These are phyloP conservation scores for Schoenoplectus tabernaemontani DNA, from an alignment of 202 grass and related monocot species.

Conservation along the genomic window DNA sequence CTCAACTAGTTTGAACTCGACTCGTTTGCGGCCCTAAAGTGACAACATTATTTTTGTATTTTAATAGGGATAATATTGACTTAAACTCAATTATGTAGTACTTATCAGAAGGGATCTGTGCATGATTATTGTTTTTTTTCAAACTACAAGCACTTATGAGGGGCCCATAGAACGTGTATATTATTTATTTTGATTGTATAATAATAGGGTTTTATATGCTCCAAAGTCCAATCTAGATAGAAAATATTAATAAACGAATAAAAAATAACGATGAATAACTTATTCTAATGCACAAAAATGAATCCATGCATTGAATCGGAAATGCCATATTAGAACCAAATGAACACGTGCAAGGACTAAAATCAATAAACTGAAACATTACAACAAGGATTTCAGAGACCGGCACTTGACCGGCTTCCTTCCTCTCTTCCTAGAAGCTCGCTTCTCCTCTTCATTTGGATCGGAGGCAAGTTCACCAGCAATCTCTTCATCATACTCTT, in stretches of 20 bases:
- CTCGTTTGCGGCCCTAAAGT: too few relatives aligned
- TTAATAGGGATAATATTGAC: too few relatives aligned
- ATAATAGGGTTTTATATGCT: neutral
- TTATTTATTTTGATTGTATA: too few relatives aligned
- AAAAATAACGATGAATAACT: neutral
- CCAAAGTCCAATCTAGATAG: neutral
- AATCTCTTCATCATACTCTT: conserved; percentile 32
- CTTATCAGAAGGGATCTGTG: too few relatives aligned
- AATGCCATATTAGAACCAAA: neutral
- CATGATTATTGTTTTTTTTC: too few relatives aligned
- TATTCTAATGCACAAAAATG: neutral
- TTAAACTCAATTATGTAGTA: too few relatives aligned
- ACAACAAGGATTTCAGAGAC: conserved; percentile 73
- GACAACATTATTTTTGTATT: too few relatives aligned
- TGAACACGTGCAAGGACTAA: neutral
- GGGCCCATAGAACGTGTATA: too few relatives aligned
- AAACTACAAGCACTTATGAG: too few relatives aligned
- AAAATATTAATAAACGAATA: neutral
- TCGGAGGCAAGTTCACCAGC: neutral
- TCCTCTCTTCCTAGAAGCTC: conserved; percentile 41
- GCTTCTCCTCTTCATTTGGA: conserved; percentile 14
- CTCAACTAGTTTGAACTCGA: too few relatives aligned
- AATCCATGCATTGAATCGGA: neutral
- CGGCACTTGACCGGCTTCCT: conserved; percentile 64
- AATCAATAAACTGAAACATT: neutral